phyloP scores from a whole-genome alignment of 352 stramenopile species.

The Plasmopara muralis region DNA sequence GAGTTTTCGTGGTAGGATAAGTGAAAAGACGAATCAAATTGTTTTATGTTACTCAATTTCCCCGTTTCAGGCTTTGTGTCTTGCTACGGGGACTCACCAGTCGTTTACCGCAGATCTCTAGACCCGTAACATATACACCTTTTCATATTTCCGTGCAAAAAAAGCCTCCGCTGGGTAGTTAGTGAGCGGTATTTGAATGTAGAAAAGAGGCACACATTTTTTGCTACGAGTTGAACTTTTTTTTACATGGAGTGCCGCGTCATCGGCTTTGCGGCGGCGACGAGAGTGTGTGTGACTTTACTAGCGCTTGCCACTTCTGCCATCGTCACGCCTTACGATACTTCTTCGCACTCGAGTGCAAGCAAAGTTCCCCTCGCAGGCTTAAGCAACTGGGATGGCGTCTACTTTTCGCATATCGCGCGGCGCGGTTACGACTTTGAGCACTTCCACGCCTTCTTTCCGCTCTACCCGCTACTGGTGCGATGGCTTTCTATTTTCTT shows the following conservation, averaged over 20 bases:
- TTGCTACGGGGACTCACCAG: too few species aligned
- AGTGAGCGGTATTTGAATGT: too few species aligned
- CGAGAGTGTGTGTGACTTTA: slow-evolving; percentile 40
- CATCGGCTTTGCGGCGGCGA: slow-evolving; percentile 38
- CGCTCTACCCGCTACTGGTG: slow-evolving; percentile 58
- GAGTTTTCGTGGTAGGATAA: slow-evolving; percentile 25
- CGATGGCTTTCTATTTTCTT: slow-evolving; percentile 26
- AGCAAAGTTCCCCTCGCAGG: slow-evolving; percentile 24
- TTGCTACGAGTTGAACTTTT: too few species aligned
- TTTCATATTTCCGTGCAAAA: too few species aligned
- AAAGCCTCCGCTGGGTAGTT: too few species aligned
- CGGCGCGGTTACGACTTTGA: slow-evolving; percentile 76
- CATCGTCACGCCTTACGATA: slow-evolving; percentile 64
- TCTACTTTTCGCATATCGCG: slow-evolving; percentile 76
- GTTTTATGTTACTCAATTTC: background rate
- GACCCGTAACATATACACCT: too few species aligned
- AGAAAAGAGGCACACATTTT: too few species aligned
- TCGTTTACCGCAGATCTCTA: too few species aligned
- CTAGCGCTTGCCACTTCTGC: slow-evolving; percentile 36
- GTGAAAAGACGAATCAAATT: background rate
- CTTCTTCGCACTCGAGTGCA: slow-evolving; percentile 38
- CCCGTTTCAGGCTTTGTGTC: background rate
- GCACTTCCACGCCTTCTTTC: slow-evolving; percentile 82
- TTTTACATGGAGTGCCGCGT: slow-evolving; percentile 27
- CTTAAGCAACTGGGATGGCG: slow-evolving; percentile 81